These are phyloP conservation scores for Podila clonocystis DNA, from an alignment of 192 early-diverging fungal genomes.

Conservation along the genomic window DNA sequence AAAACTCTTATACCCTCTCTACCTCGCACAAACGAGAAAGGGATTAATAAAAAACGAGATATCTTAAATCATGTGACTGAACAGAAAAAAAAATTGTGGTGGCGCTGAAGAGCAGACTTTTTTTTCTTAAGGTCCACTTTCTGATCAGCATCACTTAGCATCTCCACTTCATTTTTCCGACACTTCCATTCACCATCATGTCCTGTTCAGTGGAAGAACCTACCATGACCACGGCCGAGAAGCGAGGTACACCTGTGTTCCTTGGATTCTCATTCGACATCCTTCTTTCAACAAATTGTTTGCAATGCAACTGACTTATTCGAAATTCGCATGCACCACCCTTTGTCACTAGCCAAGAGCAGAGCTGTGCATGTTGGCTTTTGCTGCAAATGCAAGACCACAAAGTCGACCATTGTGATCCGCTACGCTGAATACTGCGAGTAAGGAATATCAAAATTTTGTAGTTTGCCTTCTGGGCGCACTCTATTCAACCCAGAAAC, in stretches of 20 bases:
- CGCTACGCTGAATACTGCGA: conserved; percentile 83
- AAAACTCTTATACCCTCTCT: too few relatives aligned
- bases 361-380: conserved; percentile 43
- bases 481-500: background rate
- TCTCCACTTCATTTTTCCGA: background rate
- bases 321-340: background rate
- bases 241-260: conserved; percentile 25
- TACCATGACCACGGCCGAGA: conserved; percentile 46
- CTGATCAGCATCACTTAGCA: background rate
- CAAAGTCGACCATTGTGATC: conserved; percentile 69
- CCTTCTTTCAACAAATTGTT: background rate
- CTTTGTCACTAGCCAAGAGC: conserved; percentile 19
- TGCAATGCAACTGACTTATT: background rate
- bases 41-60: too few relatives aligned
- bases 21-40: too few relatives aligned
- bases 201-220: conserved; percentile 48
- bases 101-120: background rate
- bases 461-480: too few relatives aligned
- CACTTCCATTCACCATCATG: conserved; percentile 10
- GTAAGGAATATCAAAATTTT: conserved; percentile 32
- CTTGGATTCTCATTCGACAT: background rate
- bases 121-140: background rate
- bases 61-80: too few relatives aligned
- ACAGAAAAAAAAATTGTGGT: too few relatives aligned
- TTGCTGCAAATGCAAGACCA: conserved; percentile 85